Evolutionary conservation across 371 early-diverging fungal species (phyloP).

Genomic region (Apophysomyces variabilis): DNA sequence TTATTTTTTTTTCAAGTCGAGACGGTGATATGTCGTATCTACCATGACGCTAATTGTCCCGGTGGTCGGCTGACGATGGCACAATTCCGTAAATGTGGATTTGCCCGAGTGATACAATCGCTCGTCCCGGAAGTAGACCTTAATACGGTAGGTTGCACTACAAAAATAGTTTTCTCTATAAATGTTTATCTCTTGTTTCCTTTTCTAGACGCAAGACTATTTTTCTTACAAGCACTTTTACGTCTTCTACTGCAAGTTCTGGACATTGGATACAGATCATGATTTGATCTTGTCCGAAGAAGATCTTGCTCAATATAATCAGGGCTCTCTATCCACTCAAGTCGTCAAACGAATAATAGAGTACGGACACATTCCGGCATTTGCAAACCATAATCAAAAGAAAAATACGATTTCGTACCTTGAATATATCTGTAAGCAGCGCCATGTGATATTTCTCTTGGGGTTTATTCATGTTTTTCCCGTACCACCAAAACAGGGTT

Average conservation of each 20-base stretch:
- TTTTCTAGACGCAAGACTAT: conserved; percentile 55
- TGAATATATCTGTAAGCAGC: conserved; percentile 55
- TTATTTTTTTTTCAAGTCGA: conserved; percentile 33
- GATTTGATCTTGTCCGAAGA: conserved; percentile 65
- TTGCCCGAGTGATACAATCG: conserved; percentile 57
- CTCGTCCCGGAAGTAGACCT: conserved; percentile 73
- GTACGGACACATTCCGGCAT: conserved; percentile 29
- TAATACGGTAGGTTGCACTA: conserved; percentile 54
- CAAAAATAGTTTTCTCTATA: neutral
- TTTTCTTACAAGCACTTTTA: conserved; percentile 96
- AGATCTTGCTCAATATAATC: conserved; percentile 69
- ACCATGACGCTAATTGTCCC: conserved; percentile 67
- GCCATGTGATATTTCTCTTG: neutral
- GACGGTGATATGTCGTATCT: conserved; percentile 84
- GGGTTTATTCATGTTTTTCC: neutral
- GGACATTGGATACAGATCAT: conserved; percentile 81
- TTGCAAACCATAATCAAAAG: conserved; percentile 16
- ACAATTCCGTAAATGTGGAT: conserved; percentile 67
- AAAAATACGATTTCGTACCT: conserved; percentile 38
- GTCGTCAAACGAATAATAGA: conserved; percentile 65
- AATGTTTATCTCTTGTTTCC: neutral
- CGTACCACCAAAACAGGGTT: conserved; percentile 59
- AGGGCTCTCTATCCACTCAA: conserved; percentile 55
- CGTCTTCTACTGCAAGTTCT: conserved; percentile 93
- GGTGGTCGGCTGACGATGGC: conserved; percentile 68